These are phyloP conservation scores for Leptosphaerulina australis DNA, from an alignment of 2,329 filamentous ascomycete genomes.

Conservation along the genomic window DNA sequence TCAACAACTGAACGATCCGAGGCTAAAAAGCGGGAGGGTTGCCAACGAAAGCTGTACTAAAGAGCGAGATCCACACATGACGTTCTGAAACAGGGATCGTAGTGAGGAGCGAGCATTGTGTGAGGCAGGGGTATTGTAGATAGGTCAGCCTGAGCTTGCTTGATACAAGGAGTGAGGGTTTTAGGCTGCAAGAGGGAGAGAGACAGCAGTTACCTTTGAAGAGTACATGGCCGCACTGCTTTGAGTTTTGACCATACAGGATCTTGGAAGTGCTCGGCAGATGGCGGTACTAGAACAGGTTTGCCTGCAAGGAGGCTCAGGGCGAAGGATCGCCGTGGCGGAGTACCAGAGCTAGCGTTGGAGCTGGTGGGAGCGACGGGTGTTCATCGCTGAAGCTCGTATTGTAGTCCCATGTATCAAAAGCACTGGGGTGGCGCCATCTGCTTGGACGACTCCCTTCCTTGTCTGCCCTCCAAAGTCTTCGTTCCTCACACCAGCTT, in stretches of 20 bases:
- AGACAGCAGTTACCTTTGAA: background rate
- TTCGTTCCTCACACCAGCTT: background rate
- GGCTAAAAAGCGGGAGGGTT: background rate
- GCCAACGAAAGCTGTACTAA: conserved; percentile 7
- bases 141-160: conserved; percentile 4
- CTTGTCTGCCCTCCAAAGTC: conserved; percentile 6
- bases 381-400: conserved; percentile 16
- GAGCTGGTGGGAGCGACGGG: conserved; percentile 12
- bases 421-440: conserved; percentile 10
- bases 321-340: conserved; percentile 15
- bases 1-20: conserved; percentile 8
- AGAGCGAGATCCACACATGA: conserved; percentile 22
- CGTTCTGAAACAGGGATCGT: conserved; percentile 21
- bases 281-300: background rate
- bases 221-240: background rate
- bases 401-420: conserved; percentile 16
- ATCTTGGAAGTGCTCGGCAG: too few species aligned
- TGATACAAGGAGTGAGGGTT: conserved; percentile 6
- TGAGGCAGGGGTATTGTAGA: background rate
- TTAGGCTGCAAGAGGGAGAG: conserved; percentile 3
- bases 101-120: conserved; percentile 2
- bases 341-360: conserved; percentile 3
- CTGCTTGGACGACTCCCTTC: conserved; percentile 10
- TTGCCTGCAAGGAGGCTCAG: conserved; percentile 12
- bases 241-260: too few species aligned